Percentiles rank a stretch among this genome's conserved stretches.
phyloP scores from a whole-genome alignment of 73 alveolate species.

The Paramecium primaurelia region DNA sequence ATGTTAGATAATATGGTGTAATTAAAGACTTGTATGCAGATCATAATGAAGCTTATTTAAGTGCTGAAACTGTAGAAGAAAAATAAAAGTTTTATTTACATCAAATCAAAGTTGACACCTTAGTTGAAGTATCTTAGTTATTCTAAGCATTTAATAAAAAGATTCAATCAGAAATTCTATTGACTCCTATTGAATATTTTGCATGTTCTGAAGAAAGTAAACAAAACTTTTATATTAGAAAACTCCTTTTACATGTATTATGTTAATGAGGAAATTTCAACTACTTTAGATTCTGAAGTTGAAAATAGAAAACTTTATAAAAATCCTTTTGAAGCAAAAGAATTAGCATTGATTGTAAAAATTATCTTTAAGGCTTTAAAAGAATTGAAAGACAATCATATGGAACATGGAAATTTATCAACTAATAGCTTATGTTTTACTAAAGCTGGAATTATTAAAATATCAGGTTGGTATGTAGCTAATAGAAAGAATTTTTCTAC shows the following conservation, averaged over 20 bases:
- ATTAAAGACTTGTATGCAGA: background rate
- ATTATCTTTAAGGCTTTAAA: slow-evolving; percentile 42
- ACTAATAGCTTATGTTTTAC: slow-evolving; percentile 50
- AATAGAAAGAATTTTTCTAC: slow-evolving; percentile 38
- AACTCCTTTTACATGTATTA: slow-evolving; percentile 8
- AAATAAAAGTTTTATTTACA: background rate
- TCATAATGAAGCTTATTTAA: slow-evolving; percentile 27
- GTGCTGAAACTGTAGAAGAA: background rate
- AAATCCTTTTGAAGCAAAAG: slow-evolving; percentile 45
- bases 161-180: background rate
- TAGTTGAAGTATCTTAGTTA: background rate
- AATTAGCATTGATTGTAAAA: slow-evolving; percentile 37
- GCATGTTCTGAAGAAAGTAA: slow-evolving; percentile 39
- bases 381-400: background rate
- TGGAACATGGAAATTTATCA: slow-evolving; percentile 58
- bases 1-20: background rate
- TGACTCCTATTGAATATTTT: slow-evolving; percentile 37
- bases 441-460: slow-evolving; percentile 31
- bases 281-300: slow-evolving; percentile 43
- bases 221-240: background rate
- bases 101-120: background rate
- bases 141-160: slow-evolving; percentile 12
- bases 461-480: slow-evolving; percentile 61
- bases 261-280: slow-evolving; percentile 44
- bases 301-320: background rate